A percentile compares a stretch with the other conserved stretches of the same genome.
These are phyloP conservation scores for Yamadazyma blattariae DNA, from an alignment of 1,139 yeast species.

Conservation along the genomic window DNA sequence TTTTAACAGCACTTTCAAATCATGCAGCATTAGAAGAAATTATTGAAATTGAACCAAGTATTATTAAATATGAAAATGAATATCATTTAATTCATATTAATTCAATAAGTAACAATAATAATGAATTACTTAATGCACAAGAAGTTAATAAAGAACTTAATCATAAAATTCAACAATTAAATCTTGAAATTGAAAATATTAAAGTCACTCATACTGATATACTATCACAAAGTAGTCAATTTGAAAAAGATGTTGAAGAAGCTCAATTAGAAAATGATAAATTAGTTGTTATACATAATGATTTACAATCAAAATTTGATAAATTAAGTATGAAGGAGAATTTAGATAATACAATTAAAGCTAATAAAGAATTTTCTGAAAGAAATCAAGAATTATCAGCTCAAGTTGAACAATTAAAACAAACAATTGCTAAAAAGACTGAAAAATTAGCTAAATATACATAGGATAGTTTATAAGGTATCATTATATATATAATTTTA, in stretches of 20 bases:
- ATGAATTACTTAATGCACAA: conserved; percentile 37
- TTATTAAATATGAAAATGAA: conserved; percentile 45
- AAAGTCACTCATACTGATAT: conserved; percentile 40
- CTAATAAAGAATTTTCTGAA: conserved; percentile 40
- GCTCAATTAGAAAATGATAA: conserved; percentile 23
- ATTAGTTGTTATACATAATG: conserved; percentile 17
- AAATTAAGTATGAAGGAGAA: conserved; percentile 46
- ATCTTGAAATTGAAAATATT: conserved; percentile 29
- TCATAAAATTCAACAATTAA: conserved; percentile 26
- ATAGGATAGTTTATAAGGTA: background rate
- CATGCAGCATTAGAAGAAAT: conserved; percentile 14
- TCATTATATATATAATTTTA: no score
- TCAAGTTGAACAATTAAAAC: conserved; percentile 26
- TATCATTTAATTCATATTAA: conserved; percentile 41
- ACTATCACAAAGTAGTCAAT: conserved; percentile 32
- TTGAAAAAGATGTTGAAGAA: conserved; percentile 21
- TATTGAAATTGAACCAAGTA: conserved; percentile 23
- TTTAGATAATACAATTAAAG: conserved; percentile 43
- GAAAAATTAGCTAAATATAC: conserved; percentile 15
- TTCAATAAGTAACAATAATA: conserved; percentile 36
- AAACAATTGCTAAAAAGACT: conserved; percentile 18
- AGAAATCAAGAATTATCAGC: conserved; percentile 36
- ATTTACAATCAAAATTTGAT: conserved; percentile 30
- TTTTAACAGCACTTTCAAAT: conserved; percentile 15
- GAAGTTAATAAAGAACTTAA: conserved; percentile 37